phyloP scores from a whole-genome alignment of 768 basidiomycete genomes.

The Kondoa subrosea region DNA sequence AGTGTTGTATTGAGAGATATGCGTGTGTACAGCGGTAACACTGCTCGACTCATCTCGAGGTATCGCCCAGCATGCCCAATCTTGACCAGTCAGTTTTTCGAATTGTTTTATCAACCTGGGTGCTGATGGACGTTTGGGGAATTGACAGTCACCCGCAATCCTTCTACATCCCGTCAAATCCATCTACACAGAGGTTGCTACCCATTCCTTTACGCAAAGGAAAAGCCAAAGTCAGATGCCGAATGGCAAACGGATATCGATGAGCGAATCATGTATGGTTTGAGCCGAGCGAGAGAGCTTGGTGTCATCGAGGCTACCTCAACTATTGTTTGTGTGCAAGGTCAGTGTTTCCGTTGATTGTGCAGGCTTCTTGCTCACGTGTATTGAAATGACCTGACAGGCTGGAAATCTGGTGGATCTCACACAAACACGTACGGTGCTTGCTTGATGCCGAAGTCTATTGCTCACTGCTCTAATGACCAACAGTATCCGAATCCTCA shows the following conservation, averaged over 20 bases:
- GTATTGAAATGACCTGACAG: not conserved
- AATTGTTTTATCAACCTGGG: not conserved
- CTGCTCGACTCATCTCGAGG: conserved; percentile 87
- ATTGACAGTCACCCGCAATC: conserved; percentile 73
- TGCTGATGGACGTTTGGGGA: not conserved
- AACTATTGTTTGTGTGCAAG: conserved; percentile 86
- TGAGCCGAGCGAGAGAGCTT: conserved; percentile 63
- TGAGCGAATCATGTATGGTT: conserved; percentile 45
- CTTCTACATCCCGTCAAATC: conserved; percentile 87
- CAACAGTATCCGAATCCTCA: conserved; percentile 19
- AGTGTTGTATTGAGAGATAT: not conserved
- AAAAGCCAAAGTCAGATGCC: conserved; percentile 65
- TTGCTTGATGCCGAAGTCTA: not conserved
- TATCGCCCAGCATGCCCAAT: conserved; percentile 87
- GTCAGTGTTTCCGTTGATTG: conserved; percentile 37
- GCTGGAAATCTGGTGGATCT: not conserved
- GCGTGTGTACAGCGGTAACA: conserved; percentile 58
- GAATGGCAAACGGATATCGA: conserved; percentile 94
- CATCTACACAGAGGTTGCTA: conserved; percentile 94
- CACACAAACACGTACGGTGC: not conserved
- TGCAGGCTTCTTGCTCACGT: not conserved
- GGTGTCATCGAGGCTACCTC: conserved; percentile 75
- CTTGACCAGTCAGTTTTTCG: conserved; percentile 56
- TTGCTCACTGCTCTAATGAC: not conserved
- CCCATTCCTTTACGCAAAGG: conserved; percentile 90